These are phyloP conservation scores for Tuber borchii DNA, from an alignment of 495 filamentous ascomycete genomes.

Conservation along the genomic window DNA sequence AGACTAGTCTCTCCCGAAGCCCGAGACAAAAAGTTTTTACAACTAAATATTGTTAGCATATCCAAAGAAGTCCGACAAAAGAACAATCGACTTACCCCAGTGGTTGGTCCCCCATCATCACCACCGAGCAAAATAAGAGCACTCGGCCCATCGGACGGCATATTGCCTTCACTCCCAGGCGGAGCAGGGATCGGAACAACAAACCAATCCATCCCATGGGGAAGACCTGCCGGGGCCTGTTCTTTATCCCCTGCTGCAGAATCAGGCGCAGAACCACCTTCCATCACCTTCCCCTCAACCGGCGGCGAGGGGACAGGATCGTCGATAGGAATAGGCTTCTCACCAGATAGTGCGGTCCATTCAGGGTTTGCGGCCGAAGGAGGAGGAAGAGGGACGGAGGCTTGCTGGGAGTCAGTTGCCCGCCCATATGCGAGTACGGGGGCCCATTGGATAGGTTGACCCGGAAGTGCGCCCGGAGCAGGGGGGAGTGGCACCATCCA, in stretches of 20 bases:
- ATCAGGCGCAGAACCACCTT: too few species aligned
- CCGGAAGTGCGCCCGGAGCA: not conserved
- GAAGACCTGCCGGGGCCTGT: not conserved
- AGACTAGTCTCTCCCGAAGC: not conserved
- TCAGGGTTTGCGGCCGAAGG: not conserved
- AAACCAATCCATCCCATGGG: not conserved
- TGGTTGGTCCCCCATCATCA: not conserved
- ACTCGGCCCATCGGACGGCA: not conserved
- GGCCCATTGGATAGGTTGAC: not conserved
- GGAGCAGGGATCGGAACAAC: not conserved
- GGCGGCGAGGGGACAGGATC: not conserved
- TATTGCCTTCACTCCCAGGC: not conserved
- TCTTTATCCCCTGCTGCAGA: not conserved
- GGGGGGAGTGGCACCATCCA: not conserved
- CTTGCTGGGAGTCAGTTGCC: not conserved
- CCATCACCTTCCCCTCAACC: not conserved
- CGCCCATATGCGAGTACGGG: not conserved
- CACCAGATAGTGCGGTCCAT: not conserved
- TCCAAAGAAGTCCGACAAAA: not conserved
- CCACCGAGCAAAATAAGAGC: not conserved
- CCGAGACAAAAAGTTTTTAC: not conserved
- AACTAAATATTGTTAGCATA: not conserved
- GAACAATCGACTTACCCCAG: not conserved
- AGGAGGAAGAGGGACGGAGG: not conserved
- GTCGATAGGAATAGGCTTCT: not conserved